A percentile compares a stretch with the other conserved stretches of the same genome.
These are phyloP conservation scores for Picochlorum sp. DNA, from an alignment of 139 green algal species.

Conservation along the genomic window DNA sequence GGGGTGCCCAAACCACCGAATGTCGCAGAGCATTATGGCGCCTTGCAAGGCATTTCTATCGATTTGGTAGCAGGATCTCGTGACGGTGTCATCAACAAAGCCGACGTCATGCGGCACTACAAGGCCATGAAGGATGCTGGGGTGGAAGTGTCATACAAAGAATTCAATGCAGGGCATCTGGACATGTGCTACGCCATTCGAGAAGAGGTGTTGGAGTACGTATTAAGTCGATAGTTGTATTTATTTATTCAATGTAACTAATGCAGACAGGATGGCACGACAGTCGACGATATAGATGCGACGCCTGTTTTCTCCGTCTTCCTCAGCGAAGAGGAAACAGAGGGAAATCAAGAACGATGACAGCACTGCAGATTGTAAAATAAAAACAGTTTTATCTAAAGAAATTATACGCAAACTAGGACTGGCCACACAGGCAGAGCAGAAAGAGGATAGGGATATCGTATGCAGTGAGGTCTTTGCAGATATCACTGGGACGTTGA, in stretches of 20 bases:
- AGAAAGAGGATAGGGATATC: slow-evolving; percentile 71
- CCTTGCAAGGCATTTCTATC: slow-evolving; percentile 61
- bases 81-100: slow-evolving; percentile 68
- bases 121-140: slow-evolving; percentile 47
- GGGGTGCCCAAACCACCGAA: slow-evolving; percentile 45
- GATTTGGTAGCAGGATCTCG: slow-evolving; percentile 69
- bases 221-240: slow-evolving; percentile 32
- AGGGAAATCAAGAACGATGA: too few relatives aligned
- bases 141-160: slow-evolving; percentile 53
- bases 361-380: background rate
- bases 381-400: slow-evolving; percentile 29
- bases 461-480: slow-evolving; percentile 70
- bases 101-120: slow-evolving; percentile 55
- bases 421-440: slow-evolving; percentile 50
- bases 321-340: too few relatives aligned
- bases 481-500: slow-evolving; percentile 65
- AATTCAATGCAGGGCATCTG: slow-evolving; percentile 81
- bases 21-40: slow-evolving; percentile 59
- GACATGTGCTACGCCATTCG: slow-evolving; percentile 80
- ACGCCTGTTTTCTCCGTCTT: too few relatives aligned
- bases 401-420: slow-evolving; percentile 59
- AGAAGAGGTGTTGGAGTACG: slow-evolving; percentile 47
- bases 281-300: too few relatives aligned
- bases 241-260: slow-evolving; percentile 11
- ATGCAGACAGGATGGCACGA: background rate